Percentiles rank a stretch among this genome's conserved stretches.
These are phyloP conservation scores for Mimosa pudica DNA, from an alignment of 306 rosid genomes.

Conservation along the genomic window DNA sequence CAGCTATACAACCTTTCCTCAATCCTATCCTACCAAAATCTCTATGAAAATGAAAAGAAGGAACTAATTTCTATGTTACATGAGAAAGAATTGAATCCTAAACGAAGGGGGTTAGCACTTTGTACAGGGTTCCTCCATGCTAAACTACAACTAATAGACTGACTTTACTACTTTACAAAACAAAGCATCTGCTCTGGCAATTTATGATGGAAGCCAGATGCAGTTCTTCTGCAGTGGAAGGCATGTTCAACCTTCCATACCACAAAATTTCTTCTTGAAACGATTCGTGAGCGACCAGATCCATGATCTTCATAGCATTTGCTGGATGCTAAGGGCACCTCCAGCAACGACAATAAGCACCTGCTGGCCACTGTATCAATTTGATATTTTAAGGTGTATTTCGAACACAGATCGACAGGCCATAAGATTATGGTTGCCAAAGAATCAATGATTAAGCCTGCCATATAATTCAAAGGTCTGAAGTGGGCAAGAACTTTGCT, in stretches of 20 bases:
- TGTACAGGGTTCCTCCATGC: conserved; percentile 68
- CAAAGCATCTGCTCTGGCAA: conserved; percentile 49
- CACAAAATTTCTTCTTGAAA: conserved; percentile 37
- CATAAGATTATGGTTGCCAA: conserved; percentile 27
- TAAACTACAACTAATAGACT: conserved; percentile 37
- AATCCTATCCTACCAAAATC: conserved; percentile 58
- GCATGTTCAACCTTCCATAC: conserved; percentile 20
- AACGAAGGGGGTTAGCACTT: conserved; percentile 57
- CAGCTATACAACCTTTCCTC: conserved; percentile 57
- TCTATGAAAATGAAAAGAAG: conserved; percentile 32
- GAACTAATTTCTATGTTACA: conserved; percentile 64
- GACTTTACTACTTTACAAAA: conserved; percentile 53
- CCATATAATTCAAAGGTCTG: conserved; percentile 25
- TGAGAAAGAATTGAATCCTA: conserved; percentile 67
- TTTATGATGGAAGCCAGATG: conserved; percentile 43
- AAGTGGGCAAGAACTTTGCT: conserved; percentile 26
- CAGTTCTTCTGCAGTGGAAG: conserved; percentile 38
- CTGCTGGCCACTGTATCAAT: conserved; percentile 8
- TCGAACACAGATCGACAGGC: conserved; percentile 28
- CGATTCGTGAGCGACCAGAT: conserved; percentile 34
- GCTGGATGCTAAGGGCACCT: conserved; percentile 38
- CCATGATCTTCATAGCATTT: conserved; percentile 37
- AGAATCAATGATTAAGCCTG: conserved; percentile 39
- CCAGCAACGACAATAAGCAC: conserved; percentile 25
- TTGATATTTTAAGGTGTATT: conserved; percentile 39